Base-by-base conservation (phyloP, 2,329 filamentous ascomycete genomes). In the Cladosporium austrohemisphaericum region DNA sequence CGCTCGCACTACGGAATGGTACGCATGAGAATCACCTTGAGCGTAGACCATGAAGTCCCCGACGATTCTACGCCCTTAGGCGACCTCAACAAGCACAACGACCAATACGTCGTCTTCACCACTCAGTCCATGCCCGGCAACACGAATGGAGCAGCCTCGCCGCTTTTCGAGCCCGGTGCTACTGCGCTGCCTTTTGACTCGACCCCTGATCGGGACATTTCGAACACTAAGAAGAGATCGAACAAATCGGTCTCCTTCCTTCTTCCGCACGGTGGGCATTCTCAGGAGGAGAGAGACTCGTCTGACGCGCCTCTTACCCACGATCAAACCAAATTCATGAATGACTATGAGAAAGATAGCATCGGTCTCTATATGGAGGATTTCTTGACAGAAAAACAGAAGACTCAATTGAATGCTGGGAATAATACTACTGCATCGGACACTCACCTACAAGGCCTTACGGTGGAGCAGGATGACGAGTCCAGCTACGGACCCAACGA, bases 361-460 rank as follows among this genome's bases (percentile, higher is more conserved):
- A 25, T 40, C 11, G 37, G 19, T 9, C n/a, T 25, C 11, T 55
- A 18, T 4, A 23, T 10, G 19, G 13, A 10, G 29, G 29, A 13
- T 13, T 35, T 35, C 32, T 16, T 35, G 32, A 35, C 32, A 4
- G 14, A 35, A 10, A 16, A 35, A 5, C 32, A 35, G 14, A 35
- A 35, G 14, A 5, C 19, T 4, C 3, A 35, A 10, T 16, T 13
- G 32, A 5, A 5, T 6, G 13, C 29, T 13, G 29, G 13, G 36
- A 67, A 19, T 50, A 65, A 19, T 55, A 59, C 13, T 41, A 64
- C 7, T 59, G 57, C 38, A 61, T 61, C 19, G 41, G 64, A 13
- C 49, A 55, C 10, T 10, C 26, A 23, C 41, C 52, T 23, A 13
- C 48, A 23, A 16, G 14, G 14, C 29, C 16, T 35, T 16, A 35